These are phyloP conservation scores for Erodium trifolium DNA, from an alignment of 441 rosid genomes.

Conservation along the genomic window DNA sequence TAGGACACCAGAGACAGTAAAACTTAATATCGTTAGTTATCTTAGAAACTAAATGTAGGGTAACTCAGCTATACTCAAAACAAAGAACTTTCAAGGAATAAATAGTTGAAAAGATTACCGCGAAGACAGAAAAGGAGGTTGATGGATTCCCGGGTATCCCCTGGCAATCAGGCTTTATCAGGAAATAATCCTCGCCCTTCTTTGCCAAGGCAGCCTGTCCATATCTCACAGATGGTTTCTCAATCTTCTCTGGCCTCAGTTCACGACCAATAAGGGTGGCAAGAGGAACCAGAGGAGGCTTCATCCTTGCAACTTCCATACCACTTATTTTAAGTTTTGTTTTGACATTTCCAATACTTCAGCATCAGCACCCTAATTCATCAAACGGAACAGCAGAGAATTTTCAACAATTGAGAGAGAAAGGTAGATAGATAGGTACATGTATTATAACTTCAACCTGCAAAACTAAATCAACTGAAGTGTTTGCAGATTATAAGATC, in stretches of 20 bases:
- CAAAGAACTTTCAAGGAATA: neutral
- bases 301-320: constrained; percentile 7
- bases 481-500: no score
- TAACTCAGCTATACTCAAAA: neutral
- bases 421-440: neutral
- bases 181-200: constrained; percentile 78
- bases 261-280: constrained; percentile 68
- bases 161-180: constrained; percentile 55
- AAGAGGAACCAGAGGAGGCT: constrained; percentile 55
- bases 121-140: constrained; percentile 66
- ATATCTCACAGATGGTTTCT: constrained; percentile 54
- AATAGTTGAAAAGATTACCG: constrained; percentile 35
- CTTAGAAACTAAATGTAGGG: no score
- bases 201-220: constrained; percentile 71
- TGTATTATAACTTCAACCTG: no score
- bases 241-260: constrained; percentile 59
- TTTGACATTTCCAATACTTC: constrained; percentile 7
- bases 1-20: no score
- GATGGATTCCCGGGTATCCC: constrained; percentile 55
- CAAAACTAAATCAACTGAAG: no score
- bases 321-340: neutral
- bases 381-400: neutral
- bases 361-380: constrained; percentile 2
- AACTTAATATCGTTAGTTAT: no score
- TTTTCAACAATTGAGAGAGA: neutral